Evolutionary conservation across 208 protist genomes (phyloP), one percentile per base, ranked within the genome.

Genomic region (Trypanosoma mega): DNA sequence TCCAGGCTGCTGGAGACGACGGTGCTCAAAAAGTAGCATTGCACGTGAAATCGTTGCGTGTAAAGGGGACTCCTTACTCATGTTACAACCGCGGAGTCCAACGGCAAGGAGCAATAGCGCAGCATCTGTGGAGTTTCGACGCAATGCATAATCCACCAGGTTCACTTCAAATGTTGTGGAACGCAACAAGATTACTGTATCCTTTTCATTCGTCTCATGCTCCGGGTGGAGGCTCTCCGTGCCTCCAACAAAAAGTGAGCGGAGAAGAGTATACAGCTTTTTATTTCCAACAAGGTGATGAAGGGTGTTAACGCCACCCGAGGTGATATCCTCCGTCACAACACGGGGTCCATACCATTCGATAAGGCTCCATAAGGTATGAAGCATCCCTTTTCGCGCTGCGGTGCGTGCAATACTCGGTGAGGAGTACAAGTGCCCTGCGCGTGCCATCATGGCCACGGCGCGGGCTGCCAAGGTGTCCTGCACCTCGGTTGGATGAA

Each of bases 141-240:
- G 31, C 7, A 92, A 74, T 2, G 81, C 80, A 31, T 83, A 81
- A 55, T 88, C 85, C 14, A 92, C 78, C 11, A 77, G 76, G 12
- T 72, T 63, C 18, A 70, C 48, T 20, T 33, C 46, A 51, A 61
- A 63, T n/a, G 20, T 31, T 50, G 29, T 73, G 41, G 60, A 43
- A 66, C 37, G 56, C 54, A 72, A 58, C 20, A n/a, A n/a, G n/a
- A 8, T 46, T 7, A 14, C 9, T 2, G 20, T 33, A 36, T 56
- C 16, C 37, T 56, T 29, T 29, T 43, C 58, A 23, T 34, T 31
- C 20, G 47, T 46, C 30, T 64, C 53, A 41, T 78, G 34, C 20
- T 64, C 49, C 53, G 54, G 57, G 24, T 66, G 68, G 39, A 71
- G 61, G 36, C 16, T 41, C 8, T 69, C 68, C 39, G 37, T 47